Conservation (phyloP, 306 rosid genomes). For the Quercus dentata region DNA sequence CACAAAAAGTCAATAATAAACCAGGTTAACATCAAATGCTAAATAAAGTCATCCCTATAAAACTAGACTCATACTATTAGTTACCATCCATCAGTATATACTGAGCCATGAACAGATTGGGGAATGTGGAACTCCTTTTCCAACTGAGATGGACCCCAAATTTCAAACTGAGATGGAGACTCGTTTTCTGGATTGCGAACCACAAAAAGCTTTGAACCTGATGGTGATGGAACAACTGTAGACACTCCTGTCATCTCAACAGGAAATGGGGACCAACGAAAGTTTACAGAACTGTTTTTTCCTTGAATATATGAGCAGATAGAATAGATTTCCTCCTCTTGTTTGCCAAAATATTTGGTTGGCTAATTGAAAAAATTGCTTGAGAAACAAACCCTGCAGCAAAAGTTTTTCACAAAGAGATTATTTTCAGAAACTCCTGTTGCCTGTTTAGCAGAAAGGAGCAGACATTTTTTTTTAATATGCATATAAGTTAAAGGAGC, state of each 20-base stretch:
- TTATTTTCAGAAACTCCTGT: neutral
- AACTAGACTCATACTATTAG: neutral
- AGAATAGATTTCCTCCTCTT: slow-evolving; percentile 49
- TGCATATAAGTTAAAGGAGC: neutral
- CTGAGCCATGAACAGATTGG: slow-evolving; percentile 69
- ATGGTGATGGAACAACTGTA: slow-evolving; percentile 69
- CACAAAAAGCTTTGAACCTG: slow-evolving; percentile 63
- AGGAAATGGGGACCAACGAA: slow-evolving; percentile 81
- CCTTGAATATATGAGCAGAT: slow-evolving; percentile 49
- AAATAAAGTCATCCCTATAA: neutral
- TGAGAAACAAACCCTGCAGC: slow-evolving; percentile 40
- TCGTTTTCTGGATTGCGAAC: slow-evolving; percentile 58
- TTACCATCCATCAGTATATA: slow-evolving; percentile 78
- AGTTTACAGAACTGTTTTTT: slow-evolving; percentile 34
- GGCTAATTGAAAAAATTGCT: slow-evolving; percentile 62
- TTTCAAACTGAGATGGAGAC: slow-evolving; percentile 51
- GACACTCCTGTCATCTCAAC: slow-evolving; percentile 62
- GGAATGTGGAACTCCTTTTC: slow-evolving; percentile 78
- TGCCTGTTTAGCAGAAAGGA: neutral
- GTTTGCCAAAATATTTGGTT: slow-evolving; percentile 64
- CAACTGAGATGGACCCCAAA: slow-evolving; percentile 63
- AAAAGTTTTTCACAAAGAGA: neutral
- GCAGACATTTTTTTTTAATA: too few relatives aligned
- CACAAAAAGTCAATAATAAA: neutral
- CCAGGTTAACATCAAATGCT: slow-evolving; percentile 3